Evolutionary conservation across 371 early-diverging fungal species (phyloP).

Genomic region (Mortierella sp.): DNA sequence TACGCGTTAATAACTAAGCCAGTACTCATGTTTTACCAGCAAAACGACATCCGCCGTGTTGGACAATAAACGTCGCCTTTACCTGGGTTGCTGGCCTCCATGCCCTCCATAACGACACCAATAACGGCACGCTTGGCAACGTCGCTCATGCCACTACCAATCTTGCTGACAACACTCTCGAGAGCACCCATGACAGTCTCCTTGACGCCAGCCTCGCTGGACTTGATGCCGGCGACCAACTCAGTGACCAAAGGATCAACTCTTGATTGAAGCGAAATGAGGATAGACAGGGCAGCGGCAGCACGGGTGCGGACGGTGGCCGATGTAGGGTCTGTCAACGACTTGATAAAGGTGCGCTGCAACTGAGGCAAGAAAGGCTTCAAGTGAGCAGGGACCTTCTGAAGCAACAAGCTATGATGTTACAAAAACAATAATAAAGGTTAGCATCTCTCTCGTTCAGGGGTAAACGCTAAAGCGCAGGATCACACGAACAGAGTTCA

Average conservation of each 20-base stretch:
- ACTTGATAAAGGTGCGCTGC: slow-evolving; percentile 96
- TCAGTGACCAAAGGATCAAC: slow-evolving; percentile 92
- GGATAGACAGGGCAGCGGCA: slow-evolving; percentile 80
- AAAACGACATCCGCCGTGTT: neutral
- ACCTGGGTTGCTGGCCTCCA: slow-evolving; percentile 61
- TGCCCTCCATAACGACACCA: slow-evolving; percentile 64
- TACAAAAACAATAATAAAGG: neutral
- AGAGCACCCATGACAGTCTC: slow-evolving; percentile 82
- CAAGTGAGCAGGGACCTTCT: slow-evolving; percentile 87
- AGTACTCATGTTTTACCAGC: neutral
- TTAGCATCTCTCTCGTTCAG: neutral
- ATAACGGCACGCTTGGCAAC: slow-evolving; percentile 71
- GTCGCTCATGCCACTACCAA: slow-evolving; percentile 72
- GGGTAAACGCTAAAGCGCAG: neutral
- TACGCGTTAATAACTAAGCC: neutral
- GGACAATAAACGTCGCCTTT: neutral
- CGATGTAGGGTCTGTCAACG: slow-evolving; percentile 82
- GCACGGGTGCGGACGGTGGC: slow-evolving; percentile 85
- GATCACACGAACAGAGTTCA: neutral
- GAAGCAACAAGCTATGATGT: slow-evolving; percentile 72
- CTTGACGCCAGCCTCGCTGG: slow-evolving; percentile 66
- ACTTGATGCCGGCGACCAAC: slow-evolving; percentile 81
- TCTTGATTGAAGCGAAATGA: slow-evolving; percentile 87
- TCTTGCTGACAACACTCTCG: slow-evolving; percentile 68
- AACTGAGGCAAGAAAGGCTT: slow-evolving; percentile 98